These are phyloP conservation scores for Tolypocladium inflatum DNA, from an alignment of 2,329 filamentous ascomycete genomes.

Conservation along the genomic window DNA sequence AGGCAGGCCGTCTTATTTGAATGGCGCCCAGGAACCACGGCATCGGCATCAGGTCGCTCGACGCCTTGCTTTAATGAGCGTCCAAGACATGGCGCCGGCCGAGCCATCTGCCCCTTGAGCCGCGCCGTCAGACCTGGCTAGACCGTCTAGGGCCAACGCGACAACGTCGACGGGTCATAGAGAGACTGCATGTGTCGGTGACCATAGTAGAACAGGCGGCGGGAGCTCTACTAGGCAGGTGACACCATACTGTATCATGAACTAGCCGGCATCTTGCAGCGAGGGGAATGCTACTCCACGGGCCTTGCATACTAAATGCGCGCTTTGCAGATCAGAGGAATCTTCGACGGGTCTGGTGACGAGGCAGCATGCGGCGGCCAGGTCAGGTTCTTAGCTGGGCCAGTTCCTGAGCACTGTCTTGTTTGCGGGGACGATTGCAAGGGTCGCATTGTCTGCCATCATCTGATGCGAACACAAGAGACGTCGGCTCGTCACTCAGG, in stretches of 20 bases:
- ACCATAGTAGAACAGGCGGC: neutral
- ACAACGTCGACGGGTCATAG: neutral
- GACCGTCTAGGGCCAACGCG: neutral
- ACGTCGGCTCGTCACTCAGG: neutral
- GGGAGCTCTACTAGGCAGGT: slow-evolving; percentile 4
- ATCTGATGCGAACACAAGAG: slow-evolving; percentile 2
- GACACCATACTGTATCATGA: neutral
- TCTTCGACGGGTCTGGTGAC: neutral
- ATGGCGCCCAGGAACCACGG: neutral
- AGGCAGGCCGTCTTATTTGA: neutral
- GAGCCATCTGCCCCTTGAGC: neutral
- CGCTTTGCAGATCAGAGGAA: neutral
- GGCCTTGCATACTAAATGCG: neutral
- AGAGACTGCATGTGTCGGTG: neutral
- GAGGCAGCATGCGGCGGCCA: neutral
- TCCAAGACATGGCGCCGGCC: slow-evolving; percentile 1
- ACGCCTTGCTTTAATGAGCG: neutral
- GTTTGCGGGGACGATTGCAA: neutral
- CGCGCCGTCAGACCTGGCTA: neutral
- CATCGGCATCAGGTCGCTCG: neutral
- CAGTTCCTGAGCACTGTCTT: neutral
- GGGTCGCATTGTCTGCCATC: neutral
- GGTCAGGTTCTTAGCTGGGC: neutral
- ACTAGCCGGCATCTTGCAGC: neutral
- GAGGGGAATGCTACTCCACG: neutral